These are phyloP conservation scores for Blakeslea trispora DNA, from an alignment of 371 early-diverging fungal species.

Conservation along the genomic window DNA sequence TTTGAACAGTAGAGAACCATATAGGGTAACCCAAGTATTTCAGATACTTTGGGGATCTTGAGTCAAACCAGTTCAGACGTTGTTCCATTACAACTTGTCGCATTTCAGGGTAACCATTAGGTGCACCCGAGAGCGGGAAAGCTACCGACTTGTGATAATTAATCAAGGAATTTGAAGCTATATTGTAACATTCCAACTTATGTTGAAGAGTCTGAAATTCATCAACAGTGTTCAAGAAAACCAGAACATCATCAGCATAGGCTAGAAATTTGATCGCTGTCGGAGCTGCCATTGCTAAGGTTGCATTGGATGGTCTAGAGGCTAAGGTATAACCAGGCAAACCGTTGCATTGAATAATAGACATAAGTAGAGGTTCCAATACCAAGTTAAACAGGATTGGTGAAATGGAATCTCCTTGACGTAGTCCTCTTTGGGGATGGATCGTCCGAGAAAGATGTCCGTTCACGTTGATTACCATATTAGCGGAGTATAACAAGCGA, in stretches of 20 bases:
- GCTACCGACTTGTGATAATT: conserved; percentile 8
- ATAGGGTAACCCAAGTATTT: too few species aligned
- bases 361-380: not conserved
- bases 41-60: too few species aligned
- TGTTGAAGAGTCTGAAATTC: not conserved
- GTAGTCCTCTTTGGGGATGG: not conserved
- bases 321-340: not conserved
- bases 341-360: not conserved
- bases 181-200: not conserved
- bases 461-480: not conserved
- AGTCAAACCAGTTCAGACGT: too few species aligned
- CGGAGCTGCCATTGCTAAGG: not conserved
- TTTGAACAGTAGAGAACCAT: too few species aligned
- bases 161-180: not conserved
- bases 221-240: not conserved
- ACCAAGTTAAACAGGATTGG: conserved; percentile 2
- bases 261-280: conserved; percentile 3
- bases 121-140: not conserved
- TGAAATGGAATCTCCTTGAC: conserved; percentile 7
- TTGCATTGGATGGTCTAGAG: not conserved
- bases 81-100: not conserved
- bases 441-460: not conserved
- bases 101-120: not conserved
- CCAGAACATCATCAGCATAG: conserved; percentile 5
- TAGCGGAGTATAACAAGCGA: too few species aligned